Evolutionary conservation across 2,329 filamentous ascomycete species (phyloP).

Genomic region (Aureobasidium sp.): DNA sequence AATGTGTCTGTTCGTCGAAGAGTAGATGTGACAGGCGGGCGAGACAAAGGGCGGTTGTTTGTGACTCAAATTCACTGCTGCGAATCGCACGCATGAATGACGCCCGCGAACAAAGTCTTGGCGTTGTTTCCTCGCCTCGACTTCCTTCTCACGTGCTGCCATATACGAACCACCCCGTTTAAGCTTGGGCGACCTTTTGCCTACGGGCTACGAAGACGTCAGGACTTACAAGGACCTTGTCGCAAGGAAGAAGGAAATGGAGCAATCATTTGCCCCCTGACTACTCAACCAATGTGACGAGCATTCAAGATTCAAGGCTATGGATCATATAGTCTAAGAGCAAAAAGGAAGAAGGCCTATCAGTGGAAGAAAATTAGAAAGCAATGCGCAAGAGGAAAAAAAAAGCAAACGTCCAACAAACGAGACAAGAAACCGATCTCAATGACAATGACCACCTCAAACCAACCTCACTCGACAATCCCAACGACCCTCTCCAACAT

Average conservation of each 20-base stretch:
- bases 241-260: neutral
- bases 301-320: neutral
- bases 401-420: neutral
- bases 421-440: neutral
- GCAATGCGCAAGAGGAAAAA: neutral
- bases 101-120: conserved; percentile 6
- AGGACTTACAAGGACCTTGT: neutral
- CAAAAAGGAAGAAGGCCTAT: neutral
- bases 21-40: neutral
- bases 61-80: conserved; percentile 14
- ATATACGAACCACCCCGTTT: neutral
- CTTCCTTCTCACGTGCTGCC: neutral
- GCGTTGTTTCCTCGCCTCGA: neutral
- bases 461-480: neutral
- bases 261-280: neutral
- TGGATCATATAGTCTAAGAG: neutral
- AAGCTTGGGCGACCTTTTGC: neutral
- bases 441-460: neutral
- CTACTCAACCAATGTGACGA: neutral
- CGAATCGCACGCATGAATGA: conserved; percentile 9
- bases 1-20: neutral
- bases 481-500: neutral
- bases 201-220: neutral
- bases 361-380: neutral
- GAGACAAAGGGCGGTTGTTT: neutral